These are phyloP conservation scores for Penicillium verrucosum DNA, from an alignment of 2,329 filamentous ascomycete genomes.

Conservation along the genomic window DNA sequence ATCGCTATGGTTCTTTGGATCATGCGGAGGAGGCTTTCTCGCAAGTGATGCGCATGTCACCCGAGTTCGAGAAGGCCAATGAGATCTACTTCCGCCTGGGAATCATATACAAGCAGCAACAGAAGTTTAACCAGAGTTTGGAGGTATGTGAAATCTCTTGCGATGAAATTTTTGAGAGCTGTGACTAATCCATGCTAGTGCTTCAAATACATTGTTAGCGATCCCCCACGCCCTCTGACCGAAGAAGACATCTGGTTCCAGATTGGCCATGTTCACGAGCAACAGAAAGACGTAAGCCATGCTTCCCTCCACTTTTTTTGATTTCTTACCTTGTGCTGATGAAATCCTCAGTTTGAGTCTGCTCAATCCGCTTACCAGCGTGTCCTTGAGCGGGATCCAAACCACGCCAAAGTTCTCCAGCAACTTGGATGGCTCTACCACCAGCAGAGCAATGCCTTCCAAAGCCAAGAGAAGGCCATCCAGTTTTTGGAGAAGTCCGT, in stretches of 20 bases:
- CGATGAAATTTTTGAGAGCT: background rate
- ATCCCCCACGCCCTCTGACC: conserved; percentile 85
- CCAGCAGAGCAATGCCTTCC: conserved; percentile 87
- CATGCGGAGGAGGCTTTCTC: conserved; percentile 98
- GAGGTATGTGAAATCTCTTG: conserved; percentile 60
- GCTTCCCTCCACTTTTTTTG: background rate
- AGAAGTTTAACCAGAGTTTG: conserved; percentile 86
- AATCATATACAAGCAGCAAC: conserved; percentile 99
- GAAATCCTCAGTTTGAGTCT: conserved; percentile 72
- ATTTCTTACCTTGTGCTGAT: conserved; percentile 27
- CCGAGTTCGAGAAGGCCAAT: conserved; percentile 96
- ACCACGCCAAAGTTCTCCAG: conserved; percentile 95
- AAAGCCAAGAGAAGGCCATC: conserved; percentile 92
- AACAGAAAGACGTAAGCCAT: conserved; percentile 88
- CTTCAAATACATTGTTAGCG: conserved; percentile 95
- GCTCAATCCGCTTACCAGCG: conserved; percentile 90
- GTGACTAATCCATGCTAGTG: conserved; percentile 57
- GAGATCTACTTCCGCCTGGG: conserved; percentile 98
- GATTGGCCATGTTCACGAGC: conserved; percentile 97
- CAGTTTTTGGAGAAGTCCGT: conserved; percentile 98
- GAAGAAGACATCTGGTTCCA: conserved; percentile 99
- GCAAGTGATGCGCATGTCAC: conserved; percentile 98
- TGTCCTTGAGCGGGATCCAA: conserved; percentile 89
- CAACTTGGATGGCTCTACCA: conserved; percentile 98
- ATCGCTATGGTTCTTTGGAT: conserved; percentile 91